Evolutionary conservation across 2,329 filamentous ascomycete species (phyloP).

Genomic region (Cladosporium sp.): DNA sequence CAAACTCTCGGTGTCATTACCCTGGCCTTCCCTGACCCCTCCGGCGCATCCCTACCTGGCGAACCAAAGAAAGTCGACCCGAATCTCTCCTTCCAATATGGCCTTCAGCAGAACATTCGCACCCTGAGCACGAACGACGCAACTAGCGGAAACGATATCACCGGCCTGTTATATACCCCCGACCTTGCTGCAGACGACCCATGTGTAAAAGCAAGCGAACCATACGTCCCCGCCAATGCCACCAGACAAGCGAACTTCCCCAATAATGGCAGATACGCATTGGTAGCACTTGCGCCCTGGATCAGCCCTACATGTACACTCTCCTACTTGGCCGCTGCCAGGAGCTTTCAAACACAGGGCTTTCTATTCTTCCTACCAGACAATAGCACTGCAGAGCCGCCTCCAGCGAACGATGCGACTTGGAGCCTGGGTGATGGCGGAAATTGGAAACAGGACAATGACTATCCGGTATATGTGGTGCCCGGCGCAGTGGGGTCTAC

Average conservation of each 20-base stretch:
- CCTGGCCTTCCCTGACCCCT: constrained; percentile 27
- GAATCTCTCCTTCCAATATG: constrained; percentile 34
- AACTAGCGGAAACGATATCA: constrained; percentile 58
- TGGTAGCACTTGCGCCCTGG: constrained; percentile 86
- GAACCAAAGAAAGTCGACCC: constrained; percentile 20
- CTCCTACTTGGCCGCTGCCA: constrained; percentile 62
- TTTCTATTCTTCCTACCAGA: constrained; percentile 54
- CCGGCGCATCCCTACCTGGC: constrained; percentile 2
- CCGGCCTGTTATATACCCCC: constrained; percentile 83
- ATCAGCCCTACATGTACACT: constrained; percentile 67
- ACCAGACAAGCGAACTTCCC: constrained; percentile 68
- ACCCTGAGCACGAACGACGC: constrained; percentile 70
- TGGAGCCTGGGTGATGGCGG: constrained; percentile 70
- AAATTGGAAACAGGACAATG: constrained; percentile 66
- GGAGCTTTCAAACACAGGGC: constrained; percentile 54
- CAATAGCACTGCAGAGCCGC: constrained; percentile 26
- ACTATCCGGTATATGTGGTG: constrained; percentile 80
- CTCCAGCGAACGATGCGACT: constrained; percentile 47
- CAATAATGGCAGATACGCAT: constrained; percentile 57
- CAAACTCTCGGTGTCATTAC: constrained; percentile 27
- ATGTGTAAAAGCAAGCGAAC: constrained; percentile 60
- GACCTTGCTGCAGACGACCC: constrained; percentile 54
- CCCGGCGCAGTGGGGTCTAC: constrained; percentile 61
- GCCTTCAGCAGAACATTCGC: constrained; percentile 55
- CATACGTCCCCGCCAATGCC: constrained; percentile 70